Percentiles rank a stretch among this genome's conserved stretches.
phyloP scores from a whole-genome alignment of 1,139 yeast species.

The Pichia sp. region DNA sequence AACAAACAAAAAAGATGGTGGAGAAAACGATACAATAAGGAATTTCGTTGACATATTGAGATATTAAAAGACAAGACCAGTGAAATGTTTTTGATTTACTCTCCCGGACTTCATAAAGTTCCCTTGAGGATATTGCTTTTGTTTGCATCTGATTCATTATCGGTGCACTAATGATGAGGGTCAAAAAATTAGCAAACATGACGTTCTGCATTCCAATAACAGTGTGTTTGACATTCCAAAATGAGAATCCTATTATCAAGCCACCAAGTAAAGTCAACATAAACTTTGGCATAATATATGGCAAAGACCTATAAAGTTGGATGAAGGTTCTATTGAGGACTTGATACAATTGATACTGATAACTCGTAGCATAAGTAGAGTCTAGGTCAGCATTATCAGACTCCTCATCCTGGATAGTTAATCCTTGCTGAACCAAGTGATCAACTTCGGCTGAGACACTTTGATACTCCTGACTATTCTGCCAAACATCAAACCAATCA shows the following conservation, averaged over 20 bases:
- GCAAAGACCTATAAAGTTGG: constrained; percentile 47
- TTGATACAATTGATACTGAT: constrained; percentile 37
- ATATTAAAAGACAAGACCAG: constrained; percentile 51
- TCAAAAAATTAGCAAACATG: constrained; percentile 48
- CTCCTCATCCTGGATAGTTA: constrained; percentile 19
- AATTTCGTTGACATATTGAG: constrained; percentile 49
- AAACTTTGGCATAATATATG: constrained; percentile 43
- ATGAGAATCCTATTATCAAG: constrained; percentile 43
- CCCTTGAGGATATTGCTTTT: constrained; percentile 46
- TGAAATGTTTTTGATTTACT: constrained; percentile 60
- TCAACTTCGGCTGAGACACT: constrained; percentile 26
- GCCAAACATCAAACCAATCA: constrained; percentile 48
- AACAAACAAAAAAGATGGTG: constrained; percentile 47
- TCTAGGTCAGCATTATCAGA: constrained; percentile 32
- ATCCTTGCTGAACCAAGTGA: constrained; percentile 20
- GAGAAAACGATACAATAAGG: constrained; percentile 52
- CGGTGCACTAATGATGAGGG: constrained; percentile 47
- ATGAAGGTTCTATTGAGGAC: constrained; percentile 40
- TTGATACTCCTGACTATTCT: constrained; percentile 2
- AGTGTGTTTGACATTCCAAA: constrained; percentile 33
- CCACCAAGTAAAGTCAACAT: constrained; percentile 35
- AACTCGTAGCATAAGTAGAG: constrained; percentile 35
- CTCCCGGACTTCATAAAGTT: constrained; percentile 57
- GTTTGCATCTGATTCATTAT: constrained; percentile 55
- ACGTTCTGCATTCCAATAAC: constrained; percentile 50